Conservation (phyloP, 148 eudicot genomes). For the Rheum nobile region DNA sequence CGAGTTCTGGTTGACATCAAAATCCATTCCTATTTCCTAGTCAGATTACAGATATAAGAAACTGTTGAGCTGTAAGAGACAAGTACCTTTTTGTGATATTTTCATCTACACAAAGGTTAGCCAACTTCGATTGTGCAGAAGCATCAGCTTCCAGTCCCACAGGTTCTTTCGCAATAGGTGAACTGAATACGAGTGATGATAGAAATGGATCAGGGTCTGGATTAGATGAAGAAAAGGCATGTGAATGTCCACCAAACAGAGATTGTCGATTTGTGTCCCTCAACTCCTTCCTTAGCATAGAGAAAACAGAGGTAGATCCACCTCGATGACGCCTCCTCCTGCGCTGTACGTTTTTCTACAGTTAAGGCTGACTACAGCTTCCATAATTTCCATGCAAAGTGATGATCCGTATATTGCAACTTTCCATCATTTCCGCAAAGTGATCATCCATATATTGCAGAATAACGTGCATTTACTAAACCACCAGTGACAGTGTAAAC, state of each 20-base stretch:
- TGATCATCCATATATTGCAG: background rate
- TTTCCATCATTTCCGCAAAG: background rate
- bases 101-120: slow-evolving; percentile 17
- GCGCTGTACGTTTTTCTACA: slow-evolving; percentile 50
- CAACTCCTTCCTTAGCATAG: slow-evolving; percentile 53
- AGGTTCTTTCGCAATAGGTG: slow-evolving; percentile 31
- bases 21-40: background rate
- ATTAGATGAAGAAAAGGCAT: slow-evolving; percentile 34
- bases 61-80: background rate
- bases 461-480: background rate
- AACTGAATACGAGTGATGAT: slow-evolving; percentile 61
- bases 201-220: slow-evolving; percentile 70
- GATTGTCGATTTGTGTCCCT: slow-evolving; percentile 50
- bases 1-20: background rate
- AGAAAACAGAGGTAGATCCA: slow-evolving; percentile 44
- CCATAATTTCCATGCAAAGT: background rate
- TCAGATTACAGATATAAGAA: background rate
- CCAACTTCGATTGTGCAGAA: slow-evolving; percentile 17
- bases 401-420: background rate
- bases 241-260: slow-evolving; percentile 54
- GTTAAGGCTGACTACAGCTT: background rate
- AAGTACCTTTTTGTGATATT: slow-evolving; percentile 38
- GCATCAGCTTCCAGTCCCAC: slow-evolving; percentile 24
- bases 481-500: background rate
- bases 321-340: slow-evolving; percentile 56